These are phyloP conservation scores for Poronia punctata DNA, from an alignment of 495 filamentous ascomycete genomes.

Conservation along the genomic window DNA sequence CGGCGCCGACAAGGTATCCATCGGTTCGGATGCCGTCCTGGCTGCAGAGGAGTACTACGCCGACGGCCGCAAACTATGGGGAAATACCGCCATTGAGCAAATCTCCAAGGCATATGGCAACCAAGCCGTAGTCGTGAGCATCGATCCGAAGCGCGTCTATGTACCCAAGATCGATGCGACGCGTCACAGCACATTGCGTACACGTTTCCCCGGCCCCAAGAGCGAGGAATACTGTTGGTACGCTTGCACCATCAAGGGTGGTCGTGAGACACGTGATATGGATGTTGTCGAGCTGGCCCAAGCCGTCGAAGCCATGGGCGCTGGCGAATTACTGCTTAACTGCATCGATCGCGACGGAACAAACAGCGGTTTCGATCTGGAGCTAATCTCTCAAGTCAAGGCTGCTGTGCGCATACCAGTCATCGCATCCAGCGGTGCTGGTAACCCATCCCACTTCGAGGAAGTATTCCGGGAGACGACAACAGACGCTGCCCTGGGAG, in stretches of 20 bases:
- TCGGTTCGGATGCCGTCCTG: slow-evolving; percentile 88
- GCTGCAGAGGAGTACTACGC: slow-evolving; percentile 86
- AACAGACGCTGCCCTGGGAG: slow-evolving; percentile 88
- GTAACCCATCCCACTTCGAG: slow-evolving; percentile 79
- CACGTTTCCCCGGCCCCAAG: slow-evolving; percentile 58
- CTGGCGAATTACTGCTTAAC: slow-evolving; percentile 90
- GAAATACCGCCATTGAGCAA: slow-evolving; percentile 85
- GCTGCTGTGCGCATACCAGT: slow-evolving; percentile 78
- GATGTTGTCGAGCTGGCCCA: slow-evolving; percentile 80
- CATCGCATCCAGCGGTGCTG: slow-evolving; percentile 90
- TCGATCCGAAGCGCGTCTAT: slow-evolving; percentile 88
- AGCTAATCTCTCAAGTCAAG: slow-evolving; percentile 86
- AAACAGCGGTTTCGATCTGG: slow-evolving; percentile 90
- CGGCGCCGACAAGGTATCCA: slow-evolving; percentile 97
- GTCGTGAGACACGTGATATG: slow-evolving; percentile 81
- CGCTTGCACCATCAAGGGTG: slow-evolving; percentile 93
- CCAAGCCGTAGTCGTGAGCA: slow-evolving; percentile 93
- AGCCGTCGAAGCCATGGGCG: slow-evolving; percentile 93
- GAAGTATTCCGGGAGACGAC: slow-evolving; percentile 82
- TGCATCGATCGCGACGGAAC: slow-evolving; percentile 97
- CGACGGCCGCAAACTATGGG: slow-evolving; percentile 56
- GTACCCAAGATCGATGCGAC: slow-evolving; percentile 67
- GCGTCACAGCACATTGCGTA: slow-evolving; percentile 69
- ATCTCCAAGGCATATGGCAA: slow-evolving; percentile 92
- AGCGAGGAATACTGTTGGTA: slow-evolving; percentile 93